Evolutionary conservation across 192 early-diverging fungal genomes (phyloP).

Genomic region (Umbelopsis ramanniana): DNA sequence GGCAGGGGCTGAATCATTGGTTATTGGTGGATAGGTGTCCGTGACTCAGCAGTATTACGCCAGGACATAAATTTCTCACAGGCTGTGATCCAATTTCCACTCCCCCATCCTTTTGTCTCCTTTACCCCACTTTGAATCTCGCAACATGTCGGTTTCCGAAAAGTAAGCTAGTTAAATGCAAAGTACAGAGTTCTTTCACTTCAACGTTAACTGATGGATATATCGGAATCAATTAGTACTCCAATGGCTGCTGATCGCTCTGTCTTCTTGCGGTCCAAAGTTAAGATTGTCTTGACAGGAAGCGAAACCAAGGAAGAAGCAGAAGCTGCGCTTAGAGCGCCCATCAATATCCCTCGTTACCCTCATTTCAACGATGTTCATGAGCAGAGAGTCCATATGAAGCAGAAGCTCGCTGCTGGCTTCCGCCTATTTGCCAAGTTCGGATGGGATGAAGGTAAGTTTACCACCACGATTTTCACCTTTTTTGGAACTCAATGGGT

Average conservation of each 20-base stretch:
- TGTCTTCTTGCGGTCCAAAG: conserved; percentile 35
- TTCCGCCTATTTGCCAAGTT: conserved; percentile 62
- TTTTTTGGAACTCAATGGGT: background rate
- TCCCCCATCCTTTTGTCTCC: background rate
- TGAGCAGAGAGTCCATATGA: conserved; percentile 59
- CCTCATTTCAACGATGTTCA: conserved; percentile 49
- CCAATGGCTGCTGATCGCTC: background rate
- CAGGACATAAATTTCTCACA: too few species aligned
- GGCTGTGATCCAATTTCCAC: too few species aligned
- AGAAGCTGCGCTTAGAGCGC: conserved; percentile 39
- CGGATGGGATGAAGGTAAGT: conserved; percentile 56
- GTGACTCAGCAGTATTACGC: too few species aligned
- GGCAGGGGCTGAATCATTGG: too few species aligned
- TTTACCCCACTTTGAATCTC: background rate
- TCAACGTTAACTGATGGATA: background rate
- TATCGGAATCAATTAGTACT: background rate
- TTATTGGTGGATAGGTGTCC: too few species aligned
- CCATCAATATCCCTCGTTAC: conserved; percentile 50
- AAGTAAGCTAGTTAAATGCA: background rate
- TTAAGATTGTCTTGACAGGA: conserved; percentile 33
- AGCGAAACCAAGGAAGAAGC: conserved; percentile 47
- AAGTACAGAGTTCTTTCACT: background rate
- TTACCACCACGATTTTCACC: background rate
- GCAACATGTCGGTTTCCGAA: background rate
- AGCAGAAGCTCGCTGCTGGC: conserved; percentile 60